phyloP scores from a whole-genome alignment of 2,329 filamentous ascomycete species.

The Ceratocystis papillata region DNA sequence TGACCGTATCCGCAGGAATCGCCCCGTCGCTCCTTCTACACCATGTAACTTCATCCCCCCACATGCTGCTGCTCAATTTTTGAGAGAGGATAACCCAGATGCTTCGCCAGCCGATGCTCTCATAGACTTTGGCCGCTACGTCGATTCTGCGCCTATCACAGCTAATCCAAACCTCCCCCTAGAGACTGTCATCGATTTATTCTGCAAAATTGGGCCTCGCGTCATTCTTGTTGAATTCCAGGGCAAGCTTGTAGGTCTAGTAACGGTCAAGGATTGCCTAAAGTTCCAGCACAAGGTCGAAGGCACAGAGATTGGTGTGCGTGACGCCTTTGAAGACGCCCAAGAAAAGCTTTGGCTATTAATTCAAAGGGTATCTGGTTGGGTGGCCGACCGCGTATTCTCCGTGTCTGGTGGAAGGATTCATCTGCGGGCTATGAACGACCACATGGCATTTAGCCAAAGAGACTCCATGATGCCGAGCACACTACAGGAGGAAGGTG shows the following conservation, averaged over 20 bases:
- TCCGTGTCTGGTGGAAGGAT: constrained; percentile 48
- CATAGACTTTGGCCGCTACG: constrained; percentile 77
- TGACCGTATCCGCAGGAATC: constrained; percentile 62
- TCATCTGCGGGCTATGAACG: constrained; percentile 40
- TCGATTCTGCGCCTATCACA: constrained; percentile 79
- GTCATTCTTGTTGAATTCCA: constrained; percentile 89
- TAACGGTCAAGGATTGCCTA: constrained; percentile 93
- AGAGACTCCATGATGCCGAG: not conserved
- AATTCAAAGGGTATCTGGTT: constrained; percentile 43
- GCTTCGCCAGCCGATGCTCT: constrained; percentile 39
- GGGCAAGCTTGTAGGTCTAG: constrained; percentile 69
- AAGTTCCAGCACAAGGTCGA: constrained; percentile 97
- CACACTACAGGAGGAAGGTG: constrained; percentile 30
- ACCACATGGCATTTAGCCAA: not conserved
- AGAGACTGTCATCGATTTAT: constrained; percentile 96
- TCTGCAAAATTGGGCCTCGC: constrained; percentile 92
- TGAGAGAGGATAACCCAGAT: not conserved
- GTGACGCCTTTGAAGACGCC: constrained; percentile 40
- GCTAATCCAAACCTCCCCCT: constrained; percentile 84
- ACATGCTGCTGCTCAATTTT: constrained; percentile 4
- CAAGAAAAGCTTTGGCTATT: constrained; percentile 57
- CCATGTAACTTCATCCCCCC: constrained; percentile 57
- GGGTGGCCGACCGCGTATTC: constrained; percentile 48
- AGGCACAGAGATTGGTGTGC: constrained; percentile 58
- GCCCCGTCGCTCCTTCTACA: constrained; percentile 54